These are phyloP conservation scores for Gaertneriomyces sp. DNA, from an alignment of 192 early-diverging fungal species.

Conservation along the genomic window DNA sequence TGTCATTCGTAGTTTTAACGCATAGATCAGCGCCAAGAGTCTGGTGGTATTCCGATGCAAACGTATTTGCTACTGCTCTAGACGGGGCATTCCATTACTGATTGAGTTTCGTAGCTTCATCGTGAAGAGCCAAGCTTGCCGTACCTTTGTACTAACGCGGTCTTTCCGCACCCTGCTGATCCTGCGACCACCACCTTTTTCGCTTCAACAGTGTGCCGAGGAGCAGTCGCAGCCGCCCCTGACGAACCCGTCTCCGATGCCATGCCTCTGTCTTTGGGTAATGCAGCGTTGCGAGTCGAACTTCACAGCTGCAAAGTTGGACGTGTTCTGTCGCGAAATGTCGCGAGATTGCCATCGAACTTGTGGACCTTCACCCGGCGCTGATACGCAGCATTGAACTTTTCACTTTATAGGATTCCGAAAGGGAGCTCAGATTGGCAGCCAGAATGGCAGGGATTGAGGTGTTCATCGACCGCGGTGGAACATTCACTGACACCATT, in stretches of 20 bases:
- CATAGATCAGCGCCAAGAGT: slow-evolving; percentile 55
- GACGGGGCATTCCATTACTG: slow-evolving; percentile 5
- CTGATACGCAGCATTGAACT: no score
- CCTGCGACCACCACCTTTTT: slow-evolving; percentile 52
- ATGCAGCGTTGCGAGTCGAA: no score
- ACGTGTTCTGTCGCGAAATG: no score
- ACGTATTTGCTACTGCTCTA: slow-evolving; percentile 45
- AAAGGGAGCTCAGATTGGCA: background rate
- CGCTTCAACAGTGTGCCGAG: slow-evolving; percentile 19
- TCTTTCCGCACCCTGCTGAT: slow-evolving; percentile 44
- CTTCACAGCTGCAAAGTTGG: no score
- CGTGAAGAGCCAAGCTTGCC: background rate
- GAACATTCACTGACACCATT: slow-evolving; percentile 96
- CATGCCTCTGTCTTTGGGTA: no score
- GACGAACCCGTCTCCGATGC: no score
- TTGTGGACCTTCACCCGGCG: no score
- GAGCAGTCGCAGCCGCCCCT: background rate
- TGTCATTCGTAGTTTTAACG: slow-evolving; percentile 42
- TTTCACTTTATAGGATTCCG: no score
- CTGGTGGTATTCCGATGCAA: slow-evolving; percentile 45
- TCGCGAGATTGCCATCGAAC: no score
- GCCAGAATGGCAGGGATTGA: slow-evolving; percentile 21
- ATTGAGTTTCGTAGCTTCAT: slow-evolving; percentile 5
- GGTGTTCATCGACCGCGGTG: slow-evolving; percentile 89
- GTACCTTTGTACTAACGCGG: slow-evolving; percentile 45